These are phyloP conservation scores for Hibiscus syriacus DNA, from an alignment of 345 rosid species.

Conservation along the genomic window DNA sequence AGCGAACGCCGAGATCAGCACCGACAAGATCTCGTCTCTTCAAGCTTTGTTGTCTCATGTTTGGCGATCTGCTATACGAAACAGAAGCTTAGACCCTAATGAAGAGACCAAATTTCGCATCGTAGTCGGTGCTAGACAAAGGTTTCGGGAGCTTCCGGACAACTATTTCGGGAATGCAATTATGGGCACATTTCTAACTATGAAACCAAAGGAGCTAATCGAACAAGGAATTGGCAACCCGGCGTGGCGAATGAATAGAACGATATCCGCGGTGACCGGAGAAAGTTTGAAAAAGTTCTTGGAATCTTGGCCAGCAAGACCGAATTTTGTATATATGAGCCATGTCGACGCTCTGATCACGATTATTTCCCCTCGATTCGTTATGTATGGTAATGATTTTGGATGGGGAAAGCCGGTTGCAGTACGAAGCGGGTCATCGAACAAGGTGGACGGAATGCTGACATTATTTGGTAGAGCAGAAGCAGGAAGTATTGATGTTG, in stretches of 20 bases:
- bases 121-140: background rate
- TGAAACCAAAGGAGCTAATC: background rate
- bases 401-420: background rate
- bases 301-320: background rate
- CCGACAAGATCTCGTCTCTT: background rate
- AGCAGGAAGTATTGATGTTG: background rate
- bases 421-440: background rate
- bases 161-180: background rate
- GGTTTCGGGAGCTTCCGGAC: background rate
- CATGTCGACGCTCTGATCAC: background rate
- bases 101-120: background rate
- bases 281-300: background rate
- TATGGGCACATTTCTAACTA: background rate
- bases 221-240: background rate
- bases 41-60: background rate
- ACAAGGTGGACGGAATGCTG: background rate
- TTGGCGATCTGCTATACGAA: background rate
- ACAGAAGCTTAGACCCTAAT: background rate
- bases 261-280: background rate
- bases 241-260: background rate
- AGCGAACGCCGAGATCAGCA: background rate
- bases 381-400: background rate
- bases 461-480: background rate
- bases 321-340: background rate
- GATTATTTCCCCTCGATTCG: background rate